These are phyloP conservation scores for Hyparrhenia diplandra DNA, from an alignment of 176 grass and related monocot species.

Conservation along the genomic window DNA sequence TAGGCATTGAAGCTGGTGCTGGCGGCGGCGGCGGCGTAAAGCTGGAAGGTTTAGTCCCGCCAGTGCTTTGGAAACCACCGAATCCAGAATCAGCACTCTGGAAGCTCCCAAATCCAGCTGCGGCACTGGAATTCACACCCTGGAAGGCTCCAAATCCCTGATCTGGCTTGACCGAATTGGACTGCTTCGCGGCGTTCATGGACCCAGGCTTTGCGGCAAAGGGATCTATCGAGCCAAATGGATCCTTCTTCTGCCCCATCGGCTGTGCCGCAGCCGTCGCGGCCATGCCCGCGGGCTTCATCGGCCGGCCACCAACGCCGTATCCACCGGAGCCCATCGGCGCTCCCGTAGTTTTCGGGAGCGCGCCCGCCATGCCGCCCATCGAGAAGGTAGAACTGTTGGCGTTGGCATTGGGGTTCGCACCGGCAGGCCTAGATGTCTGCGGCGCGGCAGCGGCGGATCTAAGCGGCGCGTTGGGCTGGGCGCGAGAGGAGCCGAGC, in stretches of 20 bases:
- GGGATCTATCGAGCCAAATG: constrained; percentile 74
- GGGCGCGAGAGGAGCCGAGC: constrained; percentile 41
- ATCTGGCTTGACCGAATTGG: constrained; percentile 38
- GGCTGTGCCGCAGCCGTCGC: constrained; percentile 30
- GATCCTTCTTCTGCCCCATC: constrained; percentile 66
- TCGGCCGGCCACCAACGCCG: constrained; percentile 46
- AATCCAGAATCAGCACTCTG: constrained; percentile 39
- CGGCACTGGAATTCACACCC: constrained; percentile 17
- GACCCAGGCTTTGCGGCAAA: constrained; percentile 50
- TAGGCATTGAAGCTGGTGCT: constrained; percentile 29
- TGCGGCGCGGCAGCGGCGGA: constrained; percentile 47
- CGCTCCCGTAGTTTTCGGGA: constrained; percentile 54
- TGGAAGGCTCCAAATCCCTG: constrained; percentile 57
- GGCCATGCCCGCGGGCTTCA: constrained; percentile 53
- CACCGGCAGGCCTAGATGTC: constrained; percentile 17
- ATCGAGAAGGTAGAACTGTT: constrained; percentile 54
- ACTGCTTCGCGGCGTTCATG: constrained; percentile 37
- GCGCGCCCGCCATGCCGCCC: constrained; percentile 68
- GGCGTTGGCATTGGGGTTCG: constrained; percentile 23
- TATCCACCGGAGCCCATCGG: constrained; percentile 32
- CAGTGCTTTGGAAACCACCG: constrained; percentile 42
- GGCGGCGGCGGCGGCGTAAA: constrained; percentile 45
- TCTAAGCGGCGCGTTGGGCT: constrained; percentile 66
- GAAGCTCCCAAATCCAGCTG: constrained; percentile 46
- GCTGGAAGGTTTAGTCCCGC: constrained; percentile 27